Base-by-base conservation (phyloP, 1,139 yeast species). In the Saccharomyces pastorianus region DNA sequence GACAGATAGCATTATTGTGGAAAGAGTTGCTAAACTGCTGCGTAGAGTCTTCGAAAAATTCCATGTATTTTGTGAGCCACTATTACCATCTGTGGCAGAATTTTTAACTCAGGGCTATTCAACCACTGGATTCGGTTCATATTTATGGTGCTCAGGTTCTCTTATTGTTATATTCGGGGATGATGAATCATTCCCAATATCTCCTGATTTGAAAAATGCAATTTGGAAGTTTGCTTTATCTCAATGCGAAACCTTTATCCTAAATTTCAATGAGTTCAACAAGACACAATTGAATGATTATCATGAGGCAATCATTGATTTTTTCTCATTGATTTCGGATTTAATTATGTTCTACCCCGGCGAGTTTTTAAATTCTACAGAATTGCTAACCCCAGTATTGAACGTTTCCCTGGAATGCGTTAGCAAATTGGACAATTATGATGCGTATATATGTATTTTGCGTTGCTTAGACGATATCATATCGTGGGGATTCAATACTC, bases 91-190 rank as follows among this genome's bases (percentile, higher is more conserved):
- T 11, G 77, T 89, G 51, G 91, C 90, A 1, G 74, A 80, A 23
- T 73, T 85, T 59, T 76, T 88, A 56, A 80, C 76, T 1, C 76
- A 77, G 46, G 93, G 95, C 6, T 91, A 89, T 72, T 77, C 82
- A 50, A 72, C 74, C 50, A 85, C 85, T 34, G 81, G 83, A 48
- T 81, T 74, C 64, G 97, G 97, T 2, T 88, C 96, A 68, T 91
- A 85, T 66, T 73, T 91, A 56, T 91, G 96, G 95, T 95, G 88
- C 14, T 85, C 96, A 2, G 97, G 96, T 4, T 79, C 88, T 4
- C 74, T 89, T 31, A 81, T 91, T 53, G 81, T 89, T 57, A 95
- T 88, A 59, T 90, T 80, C 70, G 85, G 88, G 29, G 88, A 83
- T 65, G 88, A 81, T 54, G 75, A 74, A 55, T 64, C 67, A 6